Conservation (phyloP, 139 green algal genomes). For the Tetradesmus lagerheimii region DNA sequence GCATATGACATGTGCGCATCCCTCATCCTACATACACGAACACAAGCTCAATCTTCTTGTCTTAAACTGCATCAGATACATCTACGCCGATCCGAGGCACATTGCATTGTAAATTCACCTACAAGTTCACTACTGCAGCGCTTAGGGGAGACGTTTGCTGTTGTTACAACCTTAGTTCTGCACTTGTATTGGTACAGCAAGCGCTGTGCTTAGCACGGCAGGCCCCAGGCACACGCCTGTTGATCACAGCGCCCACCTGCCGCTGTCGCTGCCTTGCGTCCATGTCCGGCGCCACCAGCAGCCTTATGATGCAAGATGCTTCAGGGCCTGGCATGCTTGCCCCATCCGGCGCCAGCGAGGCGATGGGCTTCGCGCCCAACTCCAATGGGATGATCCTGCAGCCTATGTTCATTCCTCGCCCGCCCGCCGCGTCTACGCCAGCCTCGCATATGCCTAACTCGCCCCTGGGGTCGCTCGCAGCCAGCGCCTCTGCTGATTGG, state of each 20-base stretch:
- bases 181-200: not conserved
- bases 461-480: not conserved
- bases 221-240: not conserved
- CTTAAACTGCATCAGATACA: not conserved
- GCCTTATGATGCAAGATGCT: not conserved
- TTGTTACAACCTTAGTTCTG: not conserved
- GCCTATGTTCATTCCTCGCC: slow-evolving; percentile 31
- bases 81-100: not conserved
- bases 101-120: not conserved
- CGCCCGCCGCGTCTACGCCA: not conserved
- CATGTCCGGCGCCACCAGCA: not conserved
- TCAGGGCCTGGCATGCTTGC: not conserved
- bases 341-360: not conserved
- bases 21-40: not conserved
- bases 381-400: slow-evolving; percentile 11
- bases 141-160: not conserved
- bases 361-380: not conserved
- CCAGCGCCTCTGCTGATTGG: slow-evolving; percentile 9
- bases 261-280: not conserved
- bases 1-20: not conserved
- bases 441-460: not conserved
- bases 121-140: not conserved
- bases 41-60: not conserved
- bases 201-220: not conserved
- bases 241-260: not conserved